A percentile compares a stretch with the other conserved stretches of the same genome.
These are phyloP conservation scores for Fusarium solani-melongenae DNA, from an alignment of 2,329 filamentous ascomycete species.

Conservation along the genomic window DNA sequence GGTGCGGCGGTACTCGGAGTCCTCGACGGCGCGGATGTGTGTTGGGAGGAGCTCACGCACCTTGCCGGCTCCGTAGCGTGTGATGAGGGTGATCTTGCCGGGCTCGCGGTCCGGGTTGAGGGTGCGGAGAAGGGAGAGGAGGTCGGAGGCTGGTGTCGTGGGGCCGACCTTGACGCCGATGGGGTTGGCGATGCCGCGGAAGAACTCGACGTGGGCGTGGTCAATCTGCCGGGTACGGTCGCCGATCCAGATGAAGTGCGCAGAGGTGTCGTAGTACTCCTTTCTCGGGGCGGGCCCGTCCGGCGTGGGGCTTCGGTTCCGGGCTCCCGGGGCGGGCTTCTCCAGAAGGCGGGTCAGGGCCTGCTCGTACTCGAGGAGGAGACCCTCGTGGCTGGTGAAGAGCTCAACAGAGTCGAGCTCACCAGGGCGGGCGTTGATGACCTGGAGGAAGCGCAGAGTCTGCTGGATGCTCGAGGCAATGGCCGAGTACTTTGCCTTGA, in stretches of 20 bases:
- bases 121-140: conserved; percentile 82
- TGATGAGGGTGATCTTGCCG: conserved; percentile 96
- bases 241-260: conserved; percentile 98
- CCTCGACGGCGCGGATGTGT: conserved; percentile 90
- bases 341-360: conserved; percentile 81
- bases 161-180: conserved; percentile 97
- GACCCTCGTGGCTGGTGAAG: conserved; percentile 94
- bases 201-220: conserved; percentile 96
- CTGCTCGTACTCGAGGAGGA: conserved; percentile 95
- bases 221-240: conserved; percentile 95
- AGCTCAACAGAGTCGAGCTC: conserved; percentile 93
- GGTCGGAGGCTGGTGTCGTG: conserved; percentile 79
- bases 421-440: conserved; percentile 86
- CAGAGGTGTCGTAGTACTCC: conserved; percentile 92
- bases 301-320: conserved; percentile 56
- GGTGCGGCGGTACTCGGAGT: conserved; percentile 71
- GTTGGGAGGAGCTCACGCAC: conserved; percentile 80
- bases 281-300: conserved; percentile 51
- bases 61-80: conserved; percentile 86
- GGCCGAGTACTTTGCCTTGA: conserved; percentile 86
- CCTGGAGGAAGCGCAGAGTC: conserved; percentile 92
- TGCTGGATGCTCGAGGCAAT: conserved; percentile 91
- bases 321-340: conserved; percentile 61
- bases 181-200: conserved; percentile 94
- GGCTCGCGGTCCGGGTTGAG: conserved; percentile 86